phyloP scores from a whole-genome alignment of 139 green algal genomes.

The Mesotaenium endlicherianum region DNA sequence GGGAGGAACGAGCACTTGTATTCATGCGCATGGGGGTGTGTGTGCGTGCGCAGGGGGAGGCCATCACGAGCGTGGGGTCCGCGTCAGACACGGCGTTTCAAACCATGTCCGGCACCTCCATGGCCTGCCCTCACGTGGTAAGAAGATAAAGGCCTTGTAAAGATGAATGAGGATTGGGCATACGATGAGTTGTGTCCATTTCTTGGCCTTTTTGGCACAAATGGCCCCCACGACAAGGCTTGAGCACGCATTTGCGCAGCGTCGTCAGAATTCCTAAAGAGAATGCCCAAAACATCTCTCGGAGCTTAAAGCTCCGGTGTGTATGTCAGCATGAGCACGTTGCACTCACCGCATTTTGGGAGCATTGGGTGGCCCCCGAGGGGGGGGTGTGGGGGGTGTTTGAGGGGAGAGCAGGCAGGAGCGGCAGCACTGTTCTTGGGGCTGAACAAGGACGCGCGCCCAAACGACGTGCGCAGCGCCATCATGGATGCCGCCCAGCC shows the following conservation, averaged over 20 bases:
- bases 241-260: too few species aligned
- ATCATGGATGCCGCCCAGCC: constrained; percentile 5
- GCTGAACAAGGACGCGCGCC: not conserved
- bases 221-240: too few species aligned
- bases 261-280: too few species aligned
- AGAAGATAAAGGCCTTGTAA: too few species aligned
- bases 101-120: constrained; percentile 49
- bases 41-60: constrained; percentile 5
- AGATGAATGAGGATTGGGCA: too few species aligned
- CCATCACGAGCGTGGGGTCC: constrained; percentile 6
- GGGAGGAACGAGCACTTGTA: too few species aligned
- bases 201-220: too few species aligned
- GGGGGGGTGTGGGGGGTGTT: too few species aligned
- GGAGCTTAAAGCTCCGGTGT: too few species aligned
- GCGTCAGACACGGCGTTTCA: not conserved
- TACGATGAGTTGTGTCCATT: too few species aligned
- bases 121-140: constrained; percentile 48
- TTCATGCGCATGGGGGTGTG: not conserved
- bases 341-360: not conserved
- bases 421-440: constrained; percentile 28
- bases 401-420: constrained; percentile 42
- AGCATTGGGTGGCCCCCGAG: too few species aligned
- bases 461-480: constrained; percentile 7
- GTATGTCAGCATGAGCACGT: not conserved
- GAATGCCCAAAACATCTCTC: too few species aligned